Base-by-base conservation (phyloP, 23 red algal genomes). In the Gracilaria gracilis region DNA sequence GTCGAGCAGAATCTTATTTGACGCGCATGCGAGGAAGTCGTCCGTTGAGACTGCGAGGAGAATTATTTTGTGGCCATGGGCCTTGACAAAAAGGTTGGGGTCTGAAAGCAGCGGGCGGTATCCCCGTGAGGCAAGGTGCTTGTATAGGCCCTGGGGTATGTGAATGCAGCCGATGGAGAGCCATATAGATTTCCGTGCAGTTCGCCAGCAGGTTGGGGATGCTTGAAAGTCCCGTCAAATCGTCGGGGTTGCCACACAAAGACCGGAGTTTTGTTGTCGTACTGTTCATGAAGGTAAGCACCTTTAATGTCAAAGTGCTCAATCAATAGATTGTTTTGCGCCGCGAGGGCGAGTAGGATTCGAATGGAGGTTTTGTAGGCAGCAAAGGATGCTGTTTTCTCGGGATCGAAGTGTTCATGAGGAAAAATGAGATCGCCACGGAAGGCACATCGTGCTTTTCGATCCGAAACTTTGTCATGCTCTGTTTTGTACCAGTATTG, bases 121-220 rank as follows among this genome's bases (percentile, higher is more conserved):
- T 11, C 24, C 24, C 1, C 65, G 44, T 62, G 24, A 39, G 39
- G 32, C 58, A 71, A 57, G 50, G 8, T 55, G 74, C 57, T 83
- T 1, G 35, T 61, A 37, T 23, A 23, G 25, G 44, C 36, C 58
- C 13, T 28, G 38, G 62, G 70, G 46, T 44, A 61, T 1, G 25
- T 53, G 36, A 35, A 57, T 28, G 7, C 31, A 51, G n/a, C 58
- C 28, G 36, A 57, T 81, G 28, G 74, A 35, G 28, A 73, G 12
- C 87, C 87, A 48, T 81, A 91, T 34, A 91, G 51, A 55, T 91
- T 91, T 21, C 23, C 11, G n/a, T 57, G 20, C 20, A 81, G 57
- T 28, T 65, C 0, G 23, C 76, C 51, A 21, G 20, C 62, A 23
- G 50, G 7, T 28, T n/a, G 47, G 31, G 24, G 21, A 29, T 66